Conservation (phyloP, 345 rosid species). For the Turritis glabra region DNA sequence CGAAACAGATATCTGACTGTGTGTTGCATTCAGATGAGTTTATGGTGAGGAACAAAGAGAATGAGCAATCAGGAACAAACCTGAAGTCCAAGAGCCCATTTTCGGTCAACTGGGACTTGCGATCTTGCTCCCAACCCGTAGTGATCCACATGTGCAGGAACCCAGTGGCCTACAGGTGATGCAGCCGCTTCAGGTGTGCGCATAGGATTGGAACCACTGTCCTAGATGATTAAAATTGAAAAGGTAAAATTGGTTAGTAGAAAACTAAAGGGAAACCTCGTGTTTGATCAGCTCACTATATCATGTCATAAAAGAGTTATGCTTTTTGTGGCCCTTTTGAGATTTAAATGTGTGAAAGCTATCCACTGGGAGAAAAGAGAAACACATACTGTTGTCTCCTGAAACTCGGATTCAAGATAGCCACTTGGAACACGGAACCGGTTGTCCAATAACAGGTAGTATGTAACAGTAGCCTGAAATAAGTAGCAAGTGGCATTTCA, state of each 20-base stretch:
- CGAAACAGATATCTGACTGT: background rate
- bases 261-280: background rate
- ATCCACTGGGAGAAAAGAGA: background rate
- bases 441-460: constrained; percentile 82
- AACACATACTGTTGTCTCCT: constrained; percentile 62
- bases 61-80: constrained; percentile 39
- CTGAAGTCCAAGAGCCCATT: constrained; percentile 99
- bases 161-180: constrained; percentile 62
- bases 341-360: background rate
- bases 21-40: constrained; percentile 1
- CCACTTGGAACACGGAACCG: constrained; percentile 74
- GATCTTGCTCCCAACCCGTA: constrained; percentile 63
- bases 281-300: background rate
- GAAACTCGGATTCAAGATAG: constrained; percentile 77
- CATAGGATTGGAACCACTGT: constrained; percentile 59
- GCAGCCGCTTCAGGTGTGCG: constrained; percentile 59
- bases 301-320: background rate
- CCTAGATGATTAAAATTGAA: constrained; percentile 45
- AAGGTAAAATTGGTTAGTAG: constrained; percentile 3
- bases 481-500: constrained; percentile 24
- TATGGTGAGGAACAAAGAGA: background rate
- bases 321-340: background rate
- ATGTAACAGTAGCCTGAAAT: constrained; percentile 92
- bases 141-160: constrained; percentile 67
- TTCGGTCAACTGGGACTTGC: constrained; percentile 61